phyloP scores from a whole-genome alignment of 2,329 filamentous ascomycete genomes.

The Aspergillus aculeatinus region DNA sequence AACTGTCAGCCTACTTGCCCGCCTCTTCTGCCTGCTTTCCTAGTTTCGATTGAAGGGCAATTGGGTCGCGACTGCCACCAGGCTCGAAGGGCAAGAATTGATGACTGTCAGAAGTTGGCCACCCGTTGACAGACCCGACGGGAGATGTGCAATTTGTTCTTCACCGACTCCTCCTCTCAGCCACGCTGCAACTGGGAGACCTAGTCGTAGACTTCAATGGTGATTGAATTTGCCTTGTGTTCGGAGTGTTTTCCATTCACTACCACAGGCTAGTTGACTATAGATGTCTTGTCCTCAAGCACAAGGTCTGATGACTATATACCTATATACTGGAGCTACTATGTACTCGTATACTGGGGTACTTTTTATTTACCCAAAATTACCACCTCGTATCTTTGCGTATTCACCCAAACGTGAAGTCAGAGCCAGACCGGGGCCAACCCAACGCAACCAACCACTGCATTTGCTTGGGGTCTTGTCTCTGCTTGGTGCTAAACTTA shows the following conservation, averaged over 20 bases:
- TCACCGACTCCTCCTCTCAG: conserved; percentile 6
- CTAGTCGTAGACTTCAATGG: too few relatives aligned
- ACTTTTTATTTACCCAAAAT: background rate
- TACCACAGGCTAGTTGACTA: background rate
- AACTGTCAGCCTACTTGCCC: background rate
- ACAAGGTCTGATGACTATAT: background rate
- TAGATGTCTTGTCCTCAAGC: background rate
- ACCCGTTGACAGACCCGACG: background rate
- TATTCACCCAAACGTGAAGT: background rate
- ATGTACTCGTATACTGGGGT: background rate
- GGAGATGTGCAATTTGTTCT: background rate
- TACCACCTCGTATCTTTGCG: background rate
- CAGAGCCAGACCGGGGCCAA: conserved; percentile 4
- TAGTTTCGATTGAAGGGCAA: background rate
- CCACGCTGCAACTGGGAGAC: background rate
- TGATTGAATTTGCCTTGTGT: background rate
- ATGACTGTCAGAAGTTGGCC: background rate
- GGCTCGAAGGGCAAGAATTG: background rate
- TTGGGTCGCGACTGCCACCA: background rate
- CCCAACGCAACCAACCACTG: background rate
- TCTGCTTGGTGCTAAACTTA: conserved; percentile 10
- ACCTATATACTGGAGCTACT: background rate
- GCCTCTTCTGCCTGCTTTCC: background rate
- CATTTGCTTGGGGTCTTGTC: background rate
- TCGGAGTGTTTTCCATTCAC: background rate